phyloP scores from a whole-genome alignment of 352 stramenopile species.

The Phytopythium helicoides region DNA sequence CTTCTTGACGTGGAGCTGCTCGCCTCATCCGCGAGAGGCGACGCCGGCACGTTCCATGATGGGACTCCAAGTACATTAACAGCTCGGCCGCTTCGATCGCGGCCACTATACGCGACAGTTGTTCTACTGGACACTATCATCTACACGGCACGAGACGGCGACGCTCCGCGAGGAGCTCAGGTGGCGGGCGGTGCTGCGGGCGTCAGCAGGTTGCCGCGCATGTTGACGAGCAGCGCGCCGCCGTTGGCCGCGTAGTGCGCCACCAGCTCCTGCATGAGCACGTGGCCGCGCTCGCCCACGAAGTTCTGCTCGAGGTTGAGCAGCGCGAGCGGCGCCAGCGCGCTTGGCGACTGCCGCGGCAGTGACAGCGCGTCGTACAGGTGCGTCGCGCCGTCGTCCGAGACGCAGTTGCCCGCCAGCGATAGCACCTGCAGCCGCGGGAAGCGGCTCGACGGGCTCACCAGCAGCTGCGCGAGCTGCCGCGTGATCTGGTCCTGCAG shows the following conservation, averaged over 20 bases:
- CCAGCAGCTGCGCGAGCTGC: slow-evolving; percentile 31
- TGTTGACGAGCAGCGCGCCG: slow-evolving; percentile 21
- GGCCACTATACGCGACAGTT: too few species aligned
- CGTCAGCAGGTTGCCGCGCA: slow-evolving; percentile 36
- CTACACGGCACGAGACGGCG: too few species aligned
- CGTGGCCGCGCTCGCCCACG: slow-evolving; percentile 44
- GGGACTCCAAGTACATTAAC: too few species aligned
- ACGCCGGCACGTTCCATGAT: too few species aligned
- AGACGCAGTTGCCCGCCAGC: slow-evolving; percentile 53
- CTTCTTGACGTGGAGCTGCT: too few species aligned
- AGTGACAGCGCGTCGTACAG: slow-evolving; percentile 32
- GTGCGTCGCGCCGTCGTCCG: slow-evolving; percentile 38
- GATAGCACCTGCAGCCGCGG: slow-evolving; percentile 29
- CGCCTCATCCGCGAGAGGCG: too few species aligned
- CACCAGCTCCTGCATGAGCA: slow-evolving; percentile 39
- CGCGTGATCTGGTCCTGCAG: slow-evolving; percentile 47
- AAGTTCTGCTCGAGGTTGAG: slow-evolving; percentile 58
- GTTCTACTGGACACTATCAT: too few species aligned
- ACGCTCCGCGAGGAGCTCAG: too few species aligned
- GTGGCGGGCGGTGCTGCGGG: background rate
- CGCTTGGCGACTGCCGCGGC: background rate
- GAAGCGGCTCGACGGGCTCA: slow-evolving; percentile 24
- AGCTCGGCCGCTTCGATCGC: too few species aligned
- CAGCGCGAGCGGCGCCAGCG: slow-evolving; percentile 5
- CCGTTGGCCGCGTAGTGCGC: slow-evolving; percentile 18